phyloP scores from a whole-genome alignment of 192 early-diverging fungal genomes.

The Coemansia sp. region DNA sequence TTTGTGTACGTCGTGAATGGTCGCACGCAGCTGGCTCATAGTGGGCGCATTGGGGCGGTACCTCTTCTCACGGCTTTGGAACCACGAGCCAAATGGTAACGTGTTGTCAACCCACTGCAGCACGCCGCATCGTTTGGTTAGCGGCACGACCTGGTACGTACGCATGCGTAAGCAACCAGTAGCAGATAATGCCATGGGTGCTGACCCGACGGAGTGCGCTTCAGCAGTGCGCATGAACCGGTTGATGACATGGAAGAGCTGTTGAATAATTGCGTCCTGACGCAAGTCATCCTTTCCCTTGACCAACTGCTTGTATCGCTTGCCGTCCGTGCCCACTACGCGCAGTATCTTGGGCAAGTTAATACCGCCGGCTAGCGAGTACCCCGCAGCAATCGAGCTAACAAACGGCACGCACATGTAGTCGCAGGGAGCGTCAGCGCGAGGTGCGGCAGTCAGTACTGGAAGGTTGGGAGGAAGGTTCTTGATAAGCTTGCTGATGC shows the following conservation, averaged over 20 bases:
- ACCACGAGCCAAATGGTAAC: constrained; percentile 65
- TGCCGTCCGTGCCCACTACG: constrained; percentile 42
- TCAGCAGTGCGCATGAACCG: constrained; percentile 50
- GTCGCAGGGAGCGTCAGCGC: constrained; percentile 29
- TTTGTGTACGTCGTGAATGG: constrained; percentile 30
- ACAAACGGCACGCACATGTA: constrained; percentile 47
- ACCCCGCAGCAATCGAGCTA: constrained; percentile 28
- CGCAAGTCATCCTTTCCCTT: constrained; percentile 71
- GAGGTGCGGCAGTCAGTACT: constrained; percentile 35
- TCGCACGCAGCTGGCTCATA: constrained; percentile 42
- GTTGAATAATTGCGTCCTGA: constrained; percentile 73
- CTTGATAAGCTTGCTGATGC: constrained; percentile 31
- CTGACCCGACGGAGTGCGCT: background rate
- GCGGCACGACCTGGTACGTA: constrained; percentile 80
- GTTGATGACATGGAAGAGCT: constrained; percentile 69
- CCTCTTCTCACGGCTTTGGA: constrained; percentile 61
- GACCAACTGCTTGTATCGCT: constrained; percentile 54
- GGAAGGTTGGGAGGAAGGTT: constrained; percentile 36
- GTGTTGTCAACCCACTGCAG: constrained; percentile 93
- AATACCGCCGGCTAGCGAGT: constrained; percentile 51
- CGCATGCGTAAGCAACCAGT: constrained; percentile 48
- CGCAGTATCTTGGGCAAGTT: constrained; percentile 54
- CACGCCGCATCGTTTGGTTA: constrained; percentile 87
- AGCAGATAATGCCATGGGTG: constrained; percentile 3
- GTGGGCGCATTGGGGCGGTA: constrained; percentile 46